These are phyloP conservation scores for Chlorella sp. DNA, from an alignment of 139 green algal species.

Conservation along the genomic window DNA sequence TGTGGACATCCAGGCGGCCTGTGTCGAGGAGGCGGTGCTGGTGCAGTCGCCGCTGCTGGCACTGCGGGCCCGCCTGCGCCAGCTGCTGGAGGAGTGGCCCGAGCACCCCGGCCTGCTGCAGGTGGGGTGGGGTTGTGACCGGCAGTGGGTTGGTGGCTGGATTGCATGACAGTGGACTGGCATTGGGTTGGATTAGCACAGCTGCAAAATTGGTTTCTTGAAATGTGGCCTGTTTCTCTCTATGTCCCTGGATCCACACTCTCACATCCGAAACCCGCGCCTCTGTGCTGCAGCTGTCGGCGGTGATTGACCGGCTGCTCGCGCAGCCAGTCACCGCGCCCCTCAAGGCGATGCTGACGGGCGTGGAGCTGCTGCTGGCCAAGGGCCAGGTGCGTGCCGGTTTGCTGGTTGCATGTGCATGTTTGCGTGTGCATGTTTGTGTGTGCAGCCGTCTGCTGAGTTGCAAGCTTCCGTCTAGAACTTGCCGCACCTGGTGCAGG, in stretches of 20 bases:
- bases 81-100: conserved; percentile 92
- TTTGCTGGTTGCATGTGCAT: not conserved
- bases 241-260: no score
- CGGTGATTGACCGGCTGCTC: conserved; percentile 84
- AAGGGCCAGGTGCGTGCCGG: conserved; percentile 56
- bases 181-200: no score
- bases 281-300: conserved; percentile 62
- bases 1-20: conserved; percentile 74
- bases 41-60: conserved; percentile 69
- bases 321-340: conserved; percentile 66
- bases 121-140: not conserved
- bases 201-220: no score
- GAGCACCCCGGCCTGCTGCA: conserved; percentile 89
- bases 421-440: not conserved
- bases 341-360: conserved; percentile 88
- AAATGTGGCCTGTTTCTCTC: no score
- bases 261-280: no score
- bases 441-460: not conserved
- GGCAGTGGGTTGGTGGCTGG: not conserved
- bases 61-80: conserved; percentile 60
- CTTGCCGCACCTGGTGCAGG: not conserved
- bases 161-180: no score
- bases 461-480: not conserved
- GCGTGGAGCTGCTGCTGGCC: conserved; percentile 94
- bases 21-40: conserved; percentile 79